These are phyloP conservation scores for Neofusicoccum laricinum DNA, from an alignment of 2,329 filamentous ascomycete genomes.

Conservation along the genomic window DNA sequence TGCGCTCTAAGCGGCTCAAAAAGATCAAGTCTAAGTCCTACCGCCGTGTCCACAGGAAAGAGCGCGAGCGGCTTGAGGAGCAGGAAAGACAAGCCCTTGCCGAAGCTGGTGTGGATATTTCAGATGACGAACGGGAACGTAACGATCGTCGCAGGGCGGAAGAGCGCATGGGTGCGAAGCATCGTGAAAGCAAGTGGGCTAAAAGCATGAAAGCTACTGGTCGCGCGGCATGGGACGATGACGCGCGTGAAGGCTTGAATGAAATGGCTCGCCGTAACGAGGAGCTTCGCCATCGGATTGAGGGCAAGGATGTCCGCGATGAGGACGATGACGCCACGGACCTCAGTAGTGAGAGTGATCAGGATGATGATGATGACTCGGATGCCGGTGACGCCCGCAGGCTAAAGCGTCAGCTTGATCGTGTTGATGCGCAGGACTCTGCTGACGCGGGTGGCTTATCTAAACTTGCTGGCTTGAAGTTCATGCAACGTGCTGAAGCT, in stretches of 20 bases:
- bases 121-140: constrained; percentile 62
- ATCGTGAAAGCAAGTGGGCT: constrained; percentile 88
- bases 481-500: constrained; percentile 89
- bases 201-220: constrained; percentile 78
- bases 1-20: constrained; percentile 87
- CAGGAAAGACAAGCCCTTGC: constrained; percentile 57
- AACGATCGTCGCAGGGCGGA: constrained; percentile 74
- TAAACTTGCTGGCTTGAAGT: constrained; percentile 79
- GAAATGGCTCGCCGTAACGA: constrained; percentile 83
- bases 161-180: constrained; percentile 80
- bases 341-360: constrained; percentile 50
- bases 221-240: constrained; percentile 82
- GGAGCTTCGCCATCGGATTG: constrained; percentile 74
- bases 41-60: constrained; percentile 84
- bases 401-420: constrained; percentile 34
- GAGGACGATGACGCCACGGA: constrained; percentile 50
- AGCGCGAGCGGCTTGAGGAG: constrained; percentile 59
- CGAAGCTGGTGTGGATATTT: constrained; percentile 58
- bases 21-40: constrained; percentile 99
- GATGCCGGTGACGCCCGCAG: constrained; percentile 56
- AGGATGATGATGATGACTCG: constrained; percentile 61
- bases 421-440: constrained; percentile 48
- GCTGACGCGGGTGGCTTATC: constrained; percentile 54
- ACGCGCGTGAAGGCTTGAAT: constrained; percentile 71
- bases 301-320: constrained; percentile 62